Conservation (phyloP, 2,329 filamentous ascomycete species). For the Cladophialophora carrionii region DNA sequence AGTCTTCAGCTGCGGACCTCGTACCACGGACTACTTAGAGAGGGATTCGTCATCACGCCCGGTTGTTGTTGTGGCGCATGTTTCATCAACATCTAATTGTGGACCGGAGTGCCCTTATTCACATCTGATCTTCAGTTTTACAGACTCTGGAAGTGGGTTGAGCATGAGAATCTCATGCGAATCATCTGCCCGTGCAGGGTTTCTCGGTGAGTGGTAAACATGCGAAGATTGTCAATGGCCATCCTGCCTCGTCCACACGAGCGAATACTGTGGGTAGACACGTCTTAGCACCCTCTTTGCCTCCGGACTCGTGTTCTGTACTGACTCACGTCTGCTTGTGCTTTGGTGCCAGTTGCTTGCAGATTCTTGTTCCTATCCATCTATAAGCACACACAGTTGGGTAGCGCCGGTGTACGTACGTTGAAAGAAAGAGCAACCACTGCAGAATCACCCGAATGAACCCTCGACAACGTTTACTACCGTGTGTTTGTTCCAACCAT, state of each 20-base stretch:
- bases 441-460: constrained; percentile 18
- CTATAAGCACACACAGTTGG: background rate
- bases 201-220: constrained; percentile 1
- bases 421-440: background rate
- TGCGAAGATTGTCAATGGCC: background rate
- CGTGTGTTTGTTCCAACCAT: constrained; percentile 27
- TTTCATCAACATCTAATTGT: constrained; percentile 1
- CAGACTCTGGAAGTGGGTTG: background rate
- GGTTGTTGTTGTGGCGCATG: background rate
- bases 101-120: background rate
- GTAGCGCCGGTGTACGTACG: background rate
- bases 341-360: constrained; percentile 5
- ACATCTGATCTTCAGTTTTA: background rate
- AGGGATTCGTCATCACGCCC: background rate
- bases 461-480: constrained; percentile 14
- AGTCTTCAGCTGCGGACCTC: background rate
- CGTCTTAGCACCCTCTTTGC: background rate
- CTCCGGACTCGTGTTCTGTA: background rate
- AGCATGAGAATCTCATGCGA: background rate
- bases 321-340: background rate
- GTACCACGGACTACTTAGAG: background rate
- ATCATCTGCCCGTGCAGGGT: background rate
- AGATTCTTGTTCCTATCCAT: background rate
- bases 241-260: background rate
- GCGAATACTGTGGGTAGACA: background rate